A percentile compares a stretch with the other conserved stretches of the same genome.
Evolutionary conservation across 164 flowering plant species (phyloP).

Genomic region (Hamamelis virginiana): DNA sequence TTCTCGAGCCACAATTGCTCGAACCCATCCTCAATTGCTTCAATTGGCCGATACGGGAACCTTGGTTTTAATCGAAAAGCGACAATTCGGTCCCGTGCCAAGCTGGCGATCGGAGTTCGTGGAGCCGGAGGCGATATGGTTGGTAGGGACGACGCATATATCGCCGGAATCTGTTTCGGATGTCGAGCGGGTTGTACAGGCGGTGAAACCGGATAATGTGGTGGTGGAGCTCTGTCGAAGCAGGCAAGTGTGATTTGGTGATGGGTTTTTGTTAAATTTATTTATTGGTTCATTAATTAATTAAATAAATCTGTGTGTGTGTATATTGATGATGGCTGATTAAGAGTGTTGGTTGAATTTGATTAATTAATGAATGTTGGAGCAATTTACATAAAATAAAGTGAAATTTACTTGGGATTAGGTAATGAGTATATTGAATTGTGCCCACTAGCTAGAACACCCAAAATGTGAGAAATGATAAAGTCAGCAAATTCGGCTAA

Average conservation of each 20-base stretch:
- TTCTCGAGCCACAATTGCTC: conserved; percentile 43
- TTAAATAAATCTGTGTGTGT: no score
- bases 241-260: conserved; percentile 53
- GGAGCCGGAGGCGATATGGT: conserved; percentile 90
- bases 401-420: no score
- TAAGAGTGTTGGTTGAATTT: no score
- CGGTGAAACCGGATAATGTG: conserved; percentile 82
- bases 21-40: conserved; percentile 58
- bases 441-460: no score
- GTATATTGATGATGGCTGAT: no score
- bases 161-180: conserved; percentile 49
- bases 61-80: conserved; percentile 61
- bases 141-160: conserved; percentile 74
- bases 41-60: conserved; percentile 72
- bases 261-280: neutral
- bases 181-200: conserved; percentile 71
- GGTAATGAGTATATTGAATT: no score
- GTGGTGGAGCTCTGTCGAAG: conserved; percentile 96
- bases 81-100: conserved; percentile 79
- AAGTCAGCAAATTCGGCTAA: no score
- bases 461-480: no score
- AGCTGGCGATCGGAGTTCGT: conserved; percentile 73
- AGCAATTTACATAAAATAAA: no score
- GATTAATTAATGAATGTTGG: no score
- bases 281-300: conserved; percentile 1